phyloP scores from a whole-genome alignment of 352 stramenopile species.

The Pythium utonaiense region DNA sequence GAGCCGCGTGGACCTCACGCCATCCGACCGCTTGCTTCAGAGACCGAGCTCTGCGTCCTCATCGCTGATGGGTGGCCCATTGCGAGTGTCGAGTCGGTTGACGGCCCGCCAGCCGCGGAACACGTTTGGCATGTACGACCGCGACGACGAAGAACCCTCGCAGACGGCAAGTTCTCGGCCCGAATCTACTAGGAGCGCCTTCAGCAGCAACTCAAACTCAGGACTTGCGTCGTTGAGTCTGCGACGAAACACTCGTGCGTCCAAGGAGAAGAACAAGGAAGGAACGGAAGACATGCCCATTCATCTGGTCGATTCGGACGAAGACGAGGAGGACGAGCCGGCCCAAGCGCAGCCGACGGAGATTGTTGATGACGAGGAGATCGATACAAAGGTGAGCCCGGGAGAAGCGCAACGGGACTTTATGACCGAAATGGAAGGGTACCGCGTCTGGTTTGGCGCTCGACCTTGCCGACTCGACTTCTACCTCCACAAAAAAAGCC shows the following conservation, averaged over 20 bases:
- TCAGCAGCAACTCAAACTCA: background rate
- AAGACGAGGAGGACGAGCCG: conserved; percentile 5
- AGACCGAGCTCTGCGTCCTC: background rate
- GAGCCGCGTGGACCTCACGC: background rate
- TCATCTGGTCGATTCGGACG: conserved; percentile 20
- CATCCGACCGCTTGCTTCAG: background rate
- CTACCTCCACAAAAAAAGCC: conserved; percentile 1
- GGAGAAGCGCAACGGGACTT: background rate
- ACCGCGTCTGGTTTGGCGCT: conserved; percentile 16
- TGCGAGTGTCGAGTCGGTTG: conserved; percentile 2
- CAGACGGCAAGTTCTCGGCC: background rate
- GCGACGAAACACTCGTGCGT: conserved; percentile 6
- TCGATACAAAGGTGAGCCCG: conserved; percentile 6
- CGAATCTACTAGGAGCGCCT: background rate
- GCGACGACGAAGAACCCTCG: background rate
- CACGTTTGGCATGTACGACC: conserved; percentile 16
- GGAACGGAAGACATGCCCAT: conserved; percentile 25
- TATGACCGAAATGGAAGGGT: conserved; percentile 4
- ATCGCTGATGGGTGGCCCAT: background rate
- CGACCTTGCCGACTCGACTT: conserved; percentile 10
- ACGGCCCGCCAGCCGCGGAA: background rate
- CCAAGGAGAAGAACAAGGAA: conserved; percentile 8
- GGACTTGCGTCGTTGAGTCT: background rate
- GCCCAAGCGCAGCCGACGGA: background rate
- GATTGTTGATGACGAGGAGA: conserved; percentile 4